These are phyloP conservation scores for Luffa acutangula DNA, from an alignment of 306 rosid species.

Conservation along the genomic window DNA sequence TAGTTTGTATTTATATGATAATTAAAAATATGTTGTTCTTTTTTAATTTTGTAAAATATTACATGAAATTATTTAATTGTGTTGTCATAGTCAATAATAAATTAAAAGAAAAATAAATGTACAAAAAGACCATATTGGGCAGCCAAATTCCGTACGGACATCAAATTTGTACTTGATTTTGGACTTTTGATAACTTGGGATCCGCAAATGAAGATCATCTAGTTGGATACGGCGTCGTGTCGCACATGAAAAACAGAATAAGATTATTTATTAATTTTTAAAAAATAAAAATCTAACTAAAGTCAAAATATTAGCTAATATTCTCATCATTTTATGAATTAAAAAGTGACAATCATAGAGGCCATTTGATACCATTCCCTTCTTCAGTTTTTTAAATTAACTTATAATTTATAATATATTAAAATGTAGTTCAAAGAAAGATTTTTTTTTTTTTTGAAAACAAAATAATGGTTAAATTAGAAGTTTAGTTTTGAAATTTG, in stretches of 20 bases:
- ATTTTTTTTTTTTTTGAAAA: no score
- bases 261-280: not conserved
- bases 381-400: not conserved
- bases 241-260: not conserved
- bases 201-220: not conserved
- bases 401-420: no score
- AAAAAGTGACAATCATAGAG: not conserved
- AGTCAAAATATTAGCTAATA: no score
- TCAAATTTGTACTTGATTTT: not conserved
- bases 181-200: not conserved
- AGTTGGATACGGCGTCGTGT: not conserved
- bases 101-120: not conserved
- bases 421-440: no score
- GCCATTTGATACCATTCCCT: not conserved
- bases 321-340: no score
- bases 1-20: no score
- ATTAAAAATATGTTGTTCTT: no score
- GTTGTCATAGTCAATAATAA: not conserved
- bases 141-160: not conserved
- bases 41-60: no score
- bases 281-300: not conserved
- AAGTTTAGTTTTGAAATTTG: no score
- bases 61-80: not conserved
- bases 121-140: not conserved
- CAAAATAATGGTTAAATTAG: no score